These are phyloP conservation scores for Hemileccinum rubropunctum DNA, from an alignment of 768 basidiomycete species.

Conservation along the genomic window DNA sequence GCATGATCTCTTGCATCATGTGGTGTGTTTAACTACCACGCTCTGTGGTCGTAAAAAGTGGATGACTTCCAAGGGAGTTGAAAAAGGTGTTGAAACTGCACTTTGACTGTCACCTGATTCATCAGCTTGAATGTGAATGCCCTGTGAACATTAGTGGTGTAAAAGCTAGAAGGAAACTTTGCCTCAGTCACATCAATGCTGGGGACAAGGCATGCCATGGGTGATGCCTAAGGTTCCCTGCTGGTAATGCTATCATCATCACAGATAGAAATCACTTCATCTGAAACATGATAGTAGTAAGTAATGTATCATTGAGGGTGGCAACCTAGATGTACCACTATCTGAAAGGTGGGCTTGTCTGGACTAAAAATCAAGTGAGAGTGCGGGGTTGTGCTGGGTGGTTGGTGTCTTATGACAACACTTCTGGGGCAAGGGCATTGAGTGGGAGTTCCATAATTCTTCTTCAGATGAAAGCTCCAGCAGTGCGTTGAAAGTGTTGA, in stretches of 20 bases:
- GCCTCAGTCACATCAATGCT: neutral
- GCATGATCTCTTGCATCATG: neutral
- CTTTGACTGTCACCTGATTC: neutral
- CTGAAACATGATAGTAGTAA: neutral
- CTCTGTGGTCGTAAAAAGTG: neutral
- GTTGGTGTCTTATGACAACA: neutral
- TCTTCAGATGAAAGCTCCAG: neutral
- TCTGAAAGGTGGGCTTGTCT: neutral
- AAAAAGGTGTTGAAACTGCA: neutral
- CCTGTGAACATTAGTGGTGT: neutral
- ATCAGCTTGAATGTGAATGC: neutral
- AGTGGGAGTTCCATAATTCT: neutral
- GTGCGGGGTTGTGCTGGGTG: neutral
- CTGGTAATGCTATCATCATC: neutral
- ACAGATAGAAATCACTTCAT: neutral
- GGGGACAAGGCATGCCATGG: neutral
- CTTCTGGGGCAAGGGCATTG: neutral
- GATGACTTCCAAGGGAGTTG: neutral
- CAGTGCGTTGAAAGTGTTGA: neutral
- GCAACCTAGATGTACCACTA: neutral
- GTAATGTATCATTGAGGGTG: too few species aligned
- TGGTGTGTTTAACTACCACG: neutral
- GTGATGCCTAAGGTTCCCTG: neutral
- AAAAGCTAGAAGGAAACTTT: neutral
- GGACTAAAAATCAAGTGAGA: too few species aligned